Evolutionary conservation across 768 basidiomycete species (phyloP).

Genomic region (Calocera viscosa): DNA sequence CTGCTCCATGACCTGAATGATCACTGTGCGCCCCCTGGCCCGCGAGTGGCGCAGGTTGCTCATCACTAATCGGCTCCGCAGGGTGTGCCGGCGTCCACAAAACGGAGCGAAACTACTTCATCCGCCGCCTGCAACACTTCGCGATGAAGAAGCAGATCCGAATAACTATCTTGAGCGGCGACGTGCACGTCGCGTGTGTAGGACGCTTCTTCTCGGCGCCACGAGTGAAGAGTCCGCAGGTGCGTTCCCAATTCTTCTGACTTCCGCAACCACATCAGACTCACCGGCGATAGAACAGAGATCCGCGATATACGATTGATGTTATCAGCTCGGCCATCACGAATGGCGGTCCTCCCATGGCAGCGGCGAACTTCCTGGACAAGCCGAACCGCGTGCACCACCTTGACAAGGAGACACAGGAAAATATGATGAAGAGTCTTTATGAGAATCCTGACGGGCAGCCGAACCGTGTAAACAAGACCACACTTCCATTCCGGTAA

Average conservation of each 20-base stretch:
- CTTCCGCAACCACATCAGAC: not conserved
- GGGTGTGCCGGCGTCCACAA: conserved; percentile 28
- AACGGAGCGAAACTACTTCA: conserved; percentile 83
- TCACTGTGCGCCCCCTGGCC: conserved; percentile 13
- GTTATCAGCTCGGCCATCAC: conserved; percentile 17
- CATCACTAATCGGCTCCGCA: not conserved
- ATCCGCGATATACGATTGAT: conserved; percentile 17
- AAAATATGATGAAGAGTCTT: conserved; percentile 16
- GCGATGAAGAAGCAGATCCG: conserved; percentile 51
- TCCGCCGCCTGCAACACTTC: conserved; percentile 64
- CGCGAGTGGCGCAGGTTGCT: not conserved
- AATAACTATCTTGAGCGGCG: conserved; percentile 79
- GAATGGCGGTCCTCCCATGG: conserved; percentile 15
- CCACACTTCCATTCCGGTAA: not conserved
- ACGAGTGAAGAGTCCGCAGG: conserved; percentile 16
- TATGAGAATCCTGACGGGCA: conserved; percentile 16
- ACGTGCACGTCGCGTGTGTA: conserved; percentile 86
- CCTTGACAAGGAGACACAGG: conserved; percentile 14
- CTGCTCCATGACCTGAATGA: conserved; percentile 16
- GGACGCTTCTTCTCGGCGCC: conserved; percentile 38
- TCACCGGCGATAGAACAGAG: conserved; percentile 15
- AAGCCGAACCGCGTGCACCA: conserved; percentile 14
- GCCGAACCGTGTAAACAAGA: conserved; percentile 10
- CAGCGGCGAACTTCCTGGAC: conserved; percentile 15
- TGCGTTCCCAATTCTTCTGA: not conserved